phyloP scores from a whole-genome alignment of 1,284 basidiomycete species.

The Papiliotrema terrestris region DNA sequence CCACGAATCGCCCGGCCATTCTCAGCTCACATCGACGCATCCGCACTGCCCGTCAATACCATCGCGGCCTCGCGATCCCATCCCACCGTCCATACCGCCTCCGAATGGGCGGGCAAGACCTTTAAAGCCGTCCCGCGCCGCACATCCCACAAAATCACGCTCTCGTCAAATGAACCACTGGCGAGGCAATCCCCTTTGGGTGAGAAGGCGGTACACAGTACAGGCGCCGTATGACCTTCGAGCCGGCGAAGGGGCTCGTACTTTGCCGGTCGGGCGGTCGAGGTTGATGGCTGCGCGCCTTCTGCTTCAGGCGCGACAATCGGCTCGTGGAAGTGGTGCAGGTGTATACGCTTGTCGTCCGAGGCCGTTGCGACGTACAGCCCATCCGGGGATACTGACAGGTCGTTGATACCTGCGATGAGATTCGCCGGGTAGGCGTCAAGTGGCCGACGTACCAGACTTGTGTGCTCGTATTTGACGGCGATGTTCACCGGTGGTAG shows the following conservation, averaged over 20 bases:
- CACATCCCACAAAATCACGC: conserved; percentile 93
- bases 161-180: conserved; percentile 92
- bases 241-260: conserved; percentile 54
- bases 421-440: neutral
- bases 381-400: conserved; percentile 79
- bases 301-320: neutral
- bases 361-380: conserved; percentile 81
- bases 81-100: conserved; percentile 87
- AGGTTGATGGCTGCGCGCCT: neutral
- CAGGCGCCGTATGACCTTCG: conserved; percentile 84
- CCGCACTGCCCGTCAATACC: conserved; percentile 89
- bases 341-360: conserved; percentile 77
- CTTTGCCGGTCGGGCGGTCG: neutral
- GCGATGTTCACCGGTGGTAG: conserved; percentile 26
- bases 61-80: conserved; percentile 95
- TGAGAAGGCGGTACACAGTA: conserved; percentile 88
- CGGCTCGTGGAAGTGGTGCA: conserved; percentile 50
- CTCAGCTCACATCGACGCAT: conserved; percentile 80
- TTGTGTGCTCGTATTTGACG: conserved; percentile 27
- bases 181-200: conserved; percentile 83
- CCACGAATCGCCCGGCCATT: neutral
- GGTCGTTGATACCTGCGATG: conserved; percentile 69
- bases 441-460: conserved; percentile 23
- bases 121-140: conserved; percentile 73
- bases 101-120: conserved; percentile 88